Base-by-base conservation (phyloP, 768 basidiomycete genomes). In the Lentinula detonsa region DNA sequence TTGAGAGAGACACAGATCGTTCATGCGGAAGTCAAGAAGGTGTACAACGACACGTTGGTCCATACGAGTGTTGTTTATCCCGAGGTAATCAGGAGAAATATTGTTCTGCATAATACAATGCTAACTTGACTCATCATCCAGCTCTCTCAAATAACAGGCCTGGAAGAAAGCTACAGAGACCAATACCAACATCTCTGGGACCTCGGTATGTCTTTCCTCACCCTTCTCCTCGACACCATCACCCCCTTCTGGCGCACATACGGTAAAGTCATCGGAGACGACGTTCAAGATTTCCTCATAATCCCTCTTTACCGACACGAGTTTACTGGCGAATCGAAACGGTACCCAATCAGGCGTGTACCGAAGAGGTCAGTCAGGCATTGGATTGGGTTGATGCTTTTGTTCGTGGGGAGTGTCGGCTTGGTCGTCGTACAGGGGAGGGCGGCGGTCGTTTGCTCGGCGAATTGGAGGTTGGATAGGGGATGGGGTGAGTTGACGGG, bases 141-240 rank as follows among this genome's bases (percentile, higher is more conserved):
- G 90, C 76, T 91, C 21, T 90, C 89, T 2, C 77, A 82, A 49
- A 85, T 91, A 43, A 78, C 86, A 9, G 87, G 81, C 3, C 66
- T 91, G 40, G 88, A 91, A 68, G 90, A 91, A 72, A 88, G 85
- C 66, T 91, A 91, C 71, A 83, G 82, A 65, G 87, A 91, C 66
- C 86, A 86, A 61, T 91, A 90, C 64, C 88, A 91, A 65, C 87
- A 90, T 64, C 71, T 92, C 57, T 92, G 89, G 89, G 90, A 91
- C 63, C 75, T 91, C 59, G 90, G 86, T 16, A 86, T 91, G 81
- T 87, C 90, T 61, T 85, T 85, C 0, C 75, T 91, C 59, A 91
- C 90, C 0, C 79, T 92, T 60, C 72, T 91, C 53, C 77, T 92
- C 48, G 90, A 91, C 66, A 86, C 84, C 2, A 85, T 91, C 13